Conservation (phyloP, 208 protist species). For the Crithidia mellificae region DNA sequence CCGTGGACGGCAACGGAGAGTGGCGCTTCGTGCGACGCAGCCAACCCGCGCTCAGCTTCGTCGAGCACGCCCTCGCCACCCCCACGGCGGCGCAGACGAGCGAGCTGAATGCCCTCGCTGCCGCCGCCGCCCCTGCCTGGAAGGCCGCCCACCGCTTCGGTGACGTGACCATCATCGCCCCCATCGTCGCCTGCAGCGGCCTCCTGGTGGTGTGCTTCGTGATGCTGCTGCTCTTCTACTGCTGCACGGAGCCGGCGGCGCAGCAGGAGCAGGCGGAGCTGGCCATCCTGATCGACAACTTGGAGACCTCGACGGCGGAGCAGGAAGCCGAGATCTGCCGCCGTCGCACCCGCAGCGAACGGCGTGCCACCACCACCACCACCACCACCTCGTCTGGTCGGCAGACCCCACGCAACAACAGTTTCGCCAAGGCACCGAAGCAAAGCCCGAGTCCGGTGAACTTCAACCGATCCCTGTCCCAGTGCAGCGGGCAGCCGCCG, state of each 20-base stretch:
- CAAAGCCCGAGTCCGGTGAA: constrained; percentile 2
- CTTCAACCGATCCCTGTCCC: not conserved
- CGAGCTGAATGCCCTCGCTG: constrained; percentile 2
- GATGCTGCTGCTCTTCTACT: constrained; percentile 23
- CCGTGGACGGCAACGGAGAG: constrained; percentile 24
- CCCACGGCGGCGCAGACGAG: not conserved
- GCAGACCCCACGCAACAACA: not conserved
- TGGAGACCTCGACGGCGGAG: constrained; percentile 8
- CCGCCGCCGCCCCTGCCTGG: constrained; percentile 1
- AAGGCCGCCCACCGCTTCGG: constrained; percentile 4
- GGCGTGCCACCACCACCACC: not conserved
- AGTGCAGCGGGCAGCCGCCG: not conserved
- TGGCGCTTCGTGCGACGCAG: constrained; percentile 24
- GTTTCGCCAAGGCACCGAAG: not conserved
- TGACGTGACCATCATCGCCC: constrained; percentile 19
- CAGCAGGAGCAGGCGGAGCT: constrained; percentile 11
- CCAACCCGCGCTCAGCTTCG: constrained; percentile 8
- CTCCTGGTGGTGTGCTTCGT: constrained; percentile 25
- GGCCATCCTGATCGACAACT: constrained; percentile 7
- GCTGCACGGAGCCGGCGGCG: constrained; percentile 3
- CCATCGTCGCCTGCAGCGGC: constrained; percentile 17
- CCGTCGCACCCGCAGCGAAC: constrained; percentile 8
- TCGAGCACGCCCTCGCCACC: constrained; percentile 15
- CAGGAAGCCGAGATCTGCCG: constrained; percentile 9
- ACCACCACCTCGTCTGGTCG: not conserved